phyloP scores from a whole-genome alignment of 179 eudicot species.

The Gypsophila paniculata region DNA sequence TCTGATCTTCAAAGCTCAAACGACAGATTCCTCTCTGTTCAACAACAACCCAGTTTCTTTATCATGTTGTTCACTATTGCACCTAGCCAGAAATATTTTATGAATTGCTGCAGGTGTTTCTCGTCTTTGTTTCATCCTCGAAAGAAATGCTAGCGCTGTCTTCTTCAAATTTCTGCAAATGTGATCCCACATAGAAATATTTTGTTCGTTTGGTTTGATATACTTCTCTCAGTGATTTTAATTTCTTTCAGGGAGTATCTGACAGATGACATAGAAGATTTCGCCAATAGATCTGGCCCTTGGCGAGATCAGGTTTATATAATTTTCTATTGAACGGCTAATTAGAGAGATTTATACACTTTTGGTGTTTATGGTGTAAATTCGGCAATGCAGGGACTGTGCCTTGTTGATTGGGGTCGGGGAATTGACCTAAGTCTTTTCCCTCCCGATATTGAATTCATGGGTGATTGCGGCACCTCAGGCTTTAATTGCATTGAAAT shows the following conservation, averaged over 20 bases:
- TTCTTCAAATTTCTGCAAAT: not conserved
- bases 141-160: not conserved
- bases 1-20: not conserved
- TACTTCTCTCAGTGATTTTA: not conserved
- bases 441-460: slow-evolving; percentile 51
- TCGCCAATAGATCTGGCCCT: slow-evolving; percentile 54
- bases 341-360: not conserved
- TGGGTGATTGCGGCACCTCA: slow-evolving; percentile 82
- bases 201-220: not conserved
- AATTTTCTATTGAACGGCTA: not conserved
- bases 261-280: slow-evolving; percentile 51
- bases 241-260: slow-evolving; percentile 56
- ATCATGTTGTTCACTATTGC: not conserved
- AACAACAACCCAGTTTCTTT: not conserved
- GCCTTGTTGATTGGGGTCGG: slow-evolving; percentile 99
- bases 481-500: slow-evolving; percentile 88
- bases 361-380: slow-evolving; percentile 2
- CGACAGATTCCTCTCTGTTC: not conserved
- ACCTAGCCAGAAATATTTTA: not conserved
- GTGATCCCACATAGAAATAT: not conserved
- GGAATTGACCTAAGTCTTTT: slow-evolving; percentile 80
- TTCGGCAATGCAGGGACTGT: slow-evolving; percentile 62
- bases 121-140: not conserved
- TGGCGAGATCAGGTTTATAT: slow-evolving; percentile 80
- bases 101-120: not conserved